A percentile compares a stretch with the other conserved stretches of the same genome.
These are phyloP conservation scores for Canavalia gladiata DNA, from an alignment of 306 rosid genomes.

Conservation along the genomic window DNA sequence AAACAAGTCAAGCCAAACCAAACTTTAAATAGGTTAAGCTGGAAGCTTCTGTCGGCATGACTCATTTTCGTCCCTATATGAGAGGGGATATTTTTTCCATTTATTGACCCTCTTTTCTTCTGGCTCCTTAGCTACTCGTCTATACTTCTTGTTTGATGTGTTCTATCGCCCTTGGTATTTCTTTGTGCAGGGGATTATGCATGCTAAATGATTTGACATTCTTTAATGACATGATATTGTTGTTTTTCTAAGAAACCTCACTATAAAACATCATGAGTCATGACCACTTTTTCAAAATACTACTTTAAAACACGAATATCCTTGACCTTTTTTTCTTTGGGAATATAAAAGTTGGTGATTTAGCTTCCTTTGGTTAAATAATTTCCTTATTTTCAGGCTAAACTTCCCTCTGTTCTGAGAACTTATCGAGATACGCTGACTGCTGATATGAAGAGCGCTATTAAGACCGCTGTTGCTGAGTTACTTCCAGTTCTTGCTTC, in stretches of 20 bases:
- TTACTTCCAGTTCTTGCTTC: conserved; percentile 87
- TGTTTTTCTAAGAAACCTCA: conserved; percentile 21
- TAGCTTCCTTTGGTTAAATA: conserved; percentile 37
- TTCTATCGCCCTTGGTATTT: conserved; percentile 29
- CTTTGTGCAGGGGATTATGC: conserved; percentile 28
- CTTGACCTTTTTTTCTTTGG: conserved; percentile 6
- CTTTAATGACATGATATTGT: neutral
- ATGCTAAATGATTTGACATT: conserved; percentile 25
- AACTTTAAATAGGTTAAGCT: too few relatives aligned
- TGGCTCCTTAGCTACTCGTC: conserved; percentile 25
- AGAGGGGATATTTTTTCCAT: neutral
- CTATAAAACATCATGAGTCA: neutral
- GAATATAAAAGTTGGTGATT: conserved; percentile 18
- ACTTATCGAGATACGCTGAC: conserved; percentile 93
- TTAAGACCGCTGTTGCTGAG: conserved; percentile 94
- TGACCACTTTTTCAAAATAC: conserved; percentile 2
- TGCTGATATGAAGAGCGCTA: conserved; percentile 94
- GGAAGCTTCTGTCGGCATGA: too few relatives aligned
- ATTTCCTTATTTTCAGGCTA: conserved; percentile 73
- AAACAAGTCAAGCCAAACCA: too few relatives aligned
- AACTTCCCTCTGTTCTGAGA: conserved; percentile 94
- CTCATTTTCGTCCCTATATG: too few relatives aligned
- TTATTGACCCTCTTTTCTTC: neutral
- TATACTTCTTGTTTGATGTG: conserved; percentile 28
- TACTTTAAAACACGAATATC: conserved; percentile 21